Conservation (phyloP, 805 yeast genomes). For the Zygosaccharomyces siamensis region DNA sequence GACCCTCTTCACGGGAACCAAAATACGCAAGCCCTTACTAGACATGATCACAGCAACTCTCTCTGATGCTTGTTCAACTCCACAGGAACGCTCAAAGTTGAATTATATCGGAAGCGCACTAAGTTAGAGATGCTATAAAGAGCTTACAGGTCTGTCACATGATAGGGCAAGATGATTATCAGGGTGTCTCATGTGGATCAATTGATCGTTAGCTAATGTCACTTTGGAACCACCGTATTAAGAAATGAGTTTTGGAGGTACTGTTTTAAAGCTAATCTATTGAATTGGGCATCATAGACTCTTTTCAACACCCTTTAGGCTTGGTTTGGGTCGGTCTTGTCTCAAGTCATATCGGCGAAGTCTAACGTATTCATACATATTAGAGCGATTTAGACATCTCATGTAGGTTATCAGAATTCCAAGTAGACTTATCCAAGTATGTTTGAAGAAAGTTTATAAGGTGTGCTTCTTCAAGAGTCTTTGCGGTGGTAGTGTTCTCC, state of each 20-base stretch:
- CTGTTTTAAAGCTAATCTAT: not conserved
- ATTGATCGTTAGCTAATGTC: not conserved
- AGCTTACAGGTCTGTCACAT: not conserved
- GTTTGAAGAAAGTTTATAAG: slow-evolving; percentile 1
- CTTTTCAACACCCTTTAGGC: not conserved
- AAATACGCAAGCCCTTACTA: slow-evolving; percentile 40
- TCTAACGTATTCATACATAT: not conserved
- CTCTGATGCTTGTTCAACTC: not conserved
- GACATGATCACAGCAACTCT: slow-evolving; percentile 7
- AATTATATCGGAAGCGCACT: not conserved
- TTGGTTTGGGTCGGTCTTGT: slow-evolving; percentile 1
- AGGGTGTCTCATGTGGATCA: not conserved
- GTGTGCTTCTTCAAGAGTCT: not conserved
- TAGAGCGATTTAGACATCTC: not conserved
- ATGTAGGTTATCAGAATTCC: not conserved
- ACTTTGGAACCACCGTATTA: not conserved
- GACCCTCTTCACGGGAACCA: slow-evolving; percentile 93
- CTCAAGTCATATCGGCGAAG: slow-evolving; percentile 1
- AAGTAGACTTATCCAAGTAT: not conserved
- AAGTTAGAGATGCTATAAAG: not conserved
- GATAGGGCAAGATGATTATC: not conserved
- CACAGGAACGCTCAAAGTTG: too few relatives aligned
- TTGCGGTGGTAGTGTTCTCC: slow-evolving; percentile 1
- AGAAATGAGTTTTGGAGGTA: too few relatives aligned
- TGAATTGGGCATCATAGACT: not conserved